A percentile compares a stretch with the other conserved stretches of the same genome.
phyloP scores from a whole-genome alignment of 2,329 filamentous ascomycete genomes.

The Claviceps paspali region DNA sequence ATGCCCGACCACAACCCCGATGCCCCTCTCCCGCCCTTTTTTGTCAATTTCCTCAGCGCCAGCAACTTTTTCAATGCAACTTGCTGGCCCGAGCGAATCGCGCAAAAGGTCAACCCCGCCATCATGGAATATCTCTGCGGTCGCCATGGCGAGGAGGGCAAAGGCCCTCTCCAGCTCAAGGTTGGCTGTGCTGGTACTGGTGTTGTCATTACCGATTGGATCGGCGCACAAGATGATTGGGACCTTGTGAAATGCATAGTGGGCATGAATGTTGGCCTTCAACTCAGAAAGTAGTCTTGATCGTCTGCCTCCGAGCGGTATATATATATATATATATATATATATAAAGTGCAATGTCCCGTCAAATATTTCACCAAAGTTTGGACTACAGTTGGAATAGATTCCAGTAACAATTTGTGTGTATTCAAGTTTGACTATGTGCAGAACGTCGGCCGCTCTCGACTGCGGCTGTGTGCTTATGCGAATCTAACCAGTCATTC shows the following conservation, averaged over 20 bases:
- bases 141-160: conserved; percentile 36
- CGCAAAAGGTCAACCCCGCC: conserved; percentile 71
- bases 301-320: no score
- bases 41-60: conserved; percentile 78
- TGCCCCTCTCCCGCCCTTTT: conserved; percentile 44
- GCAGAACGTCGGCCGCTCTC: no score
- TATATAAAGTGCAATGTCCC: no score
- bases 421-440: no score
- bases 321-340: no score
- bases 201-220: conserved; percentile 87
- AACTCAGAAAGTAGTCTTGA: conserved; percentile 27
- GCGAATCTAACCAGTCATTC: not conserved
- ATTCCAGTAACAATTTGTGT: not conserved
- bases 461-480: no score
- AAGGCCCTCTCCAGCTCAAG: conserved; percentile 32
- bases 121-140: conserved; percentile 47
- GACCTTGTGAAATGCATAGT: conserved; percentile 76
- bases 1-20: conserved; percentile 13
- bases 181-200: conserved; percentile 66
- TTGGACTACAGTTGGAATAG: not conserved
- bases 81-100: conserved; percentile 90
- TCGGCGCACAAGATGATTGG: conserved; percentile 78
- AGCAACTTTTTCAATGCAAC: conserved; percentile 87
- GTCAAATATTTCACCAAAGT: no score
- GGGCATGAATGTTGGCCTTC: conserved; percentile 68